A percentile compares a stretch with the other conserved stretches of the same genome.
phyloP scores from a whole-genome alignment of 805 yeast species.

The Suhomyces prunicola region DNA sequence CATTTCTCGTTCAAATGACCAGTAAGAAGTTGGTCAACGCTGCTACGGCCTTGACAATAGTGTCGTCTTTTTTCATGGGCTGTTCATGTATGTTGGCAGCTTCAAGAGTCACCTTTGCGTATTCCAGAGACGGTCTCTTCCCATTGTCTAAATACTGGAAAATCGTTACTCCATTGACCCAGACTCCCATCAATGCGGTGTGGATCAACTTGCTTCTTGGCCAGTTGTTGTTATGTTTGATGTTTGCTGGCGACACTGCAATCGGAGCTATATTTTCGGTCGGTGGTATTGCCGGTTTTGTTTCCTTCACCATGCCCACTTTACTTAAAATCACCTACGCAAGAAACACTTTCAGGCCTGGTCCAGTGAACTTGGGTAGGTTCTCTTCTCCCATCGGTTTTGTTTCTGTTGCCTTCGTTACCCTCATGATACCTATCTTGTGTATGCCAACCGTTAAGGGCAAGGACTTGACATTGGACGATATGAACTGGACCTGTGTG shows the following conservation, averaged over 20 bases:
- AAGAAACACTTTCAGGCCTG: slow-evolving; percentile 50
- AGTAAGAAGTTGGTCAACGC: slow-evolving; percentile 38
- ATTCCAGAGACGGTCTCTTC: slow-evolving; percentile 65
- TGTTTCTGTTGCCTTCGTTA: slow-evolving; percentile 48
- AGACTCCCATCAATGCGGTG: slow-evolving; percentile 65
- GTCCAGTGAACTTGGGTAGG: slow-evolving; percentile 66
- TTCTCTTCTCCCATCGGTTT: slow-evolving; percentile 48
- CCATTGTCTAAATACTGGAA: slow-evolving; percentile 53
- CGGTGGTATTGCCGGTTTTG: slow-evolving; percentile 66
- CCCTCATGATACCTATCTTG: slow-evolving; percentile 56
- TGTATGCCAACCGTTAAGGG: slow-evolving; percentile 50
- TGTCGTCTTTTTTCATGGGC: slow-evolving; percentile 49
- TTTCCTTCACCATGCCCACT: slow-evolving; percentile 66
- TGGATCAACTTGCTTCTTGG: slow-evolving; percentile 57
- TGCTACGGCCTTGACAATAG: slow-evolving; percentile 38
- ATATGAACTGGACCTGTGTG: slow-evolving; percentile 58
- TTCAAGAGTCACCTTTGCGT: slow-evolving; percentile 63
- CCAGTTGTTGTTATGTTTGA: slow-evolving; percentile 50
- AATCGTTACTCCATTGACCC: slow-evolving; percentile 47
- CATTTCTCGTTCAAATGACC: slow-evolving; percentile 50
- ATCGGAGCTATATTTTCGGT: slow-evolving; percentile 71
- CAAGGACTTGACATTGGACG: slow-evolving; percentile 31
- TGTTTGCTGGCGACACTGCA: slow-evolving; percentile 64
- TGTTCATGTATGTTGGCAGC: slow-evolving; percentile 62
- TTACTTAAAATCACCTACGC: slow-evolving; percentile 56